Evolutionary conservation across 257 asterid genomes (phyloP), one percentile per base, ranked within the genome.

Genomic region (Solanum pinnatisectum): DNA sequence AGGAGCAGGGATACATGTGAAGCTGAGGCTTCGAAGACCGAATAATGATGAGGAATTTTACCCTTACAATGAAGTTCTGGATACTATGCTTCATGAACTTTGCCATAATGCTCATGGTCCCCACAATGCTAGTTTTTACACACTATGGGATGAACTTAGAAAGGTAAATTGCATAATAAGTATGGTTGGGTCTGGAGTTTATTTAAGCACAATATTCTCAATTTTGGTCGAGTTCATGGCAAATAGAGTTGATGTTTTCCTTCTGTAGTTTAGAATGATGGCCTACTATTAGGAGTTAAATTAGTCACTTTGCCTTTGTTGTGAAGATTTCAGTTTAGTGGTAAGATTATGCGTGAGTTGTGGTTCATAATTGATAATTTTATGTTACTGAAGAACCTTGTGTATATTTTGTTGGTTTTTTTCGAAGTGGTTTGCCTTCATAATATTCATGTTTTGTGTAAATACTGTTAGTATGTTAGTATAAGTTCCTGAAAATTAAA

Each of bases 21-120:
- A 96, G 72, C 84, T 97, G 90, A 95, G 99, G 93, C 99, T 96
- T 88, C 89, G 99, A 87, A 93, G 95, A 86, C 86, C 91, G 36
- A 91, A 95, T 90, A 93, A 89, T 30, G 98, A 97, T 32, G 95
- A 92, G n/a, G 96, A 92, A 32, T 97, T 96, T 91, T 88, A 93
- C 85, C 96, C 96, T 25, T 97, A 84, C 87, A 88, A 96, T 90
- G 91, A 93, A 91, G 92, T 97, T 89, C 88, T 97, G 20, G 99
- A 97, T 89, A 97, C 99, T 67, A 97, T 97, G 98, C 98, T 97
- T 73, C 99, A 97, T 79, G 99, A 97, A 91, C 95, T 96, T 81
- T 96, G 98, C 91, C 99, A 97, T 89, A 97, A 96, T 81, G 92
- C 68, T 79, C 98, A 96, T 89, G 93, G 98, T 86, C 98, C 98